Conservation (phyloP, 306 rosid species). For the Hylodesmum podocarpum region DNA sequence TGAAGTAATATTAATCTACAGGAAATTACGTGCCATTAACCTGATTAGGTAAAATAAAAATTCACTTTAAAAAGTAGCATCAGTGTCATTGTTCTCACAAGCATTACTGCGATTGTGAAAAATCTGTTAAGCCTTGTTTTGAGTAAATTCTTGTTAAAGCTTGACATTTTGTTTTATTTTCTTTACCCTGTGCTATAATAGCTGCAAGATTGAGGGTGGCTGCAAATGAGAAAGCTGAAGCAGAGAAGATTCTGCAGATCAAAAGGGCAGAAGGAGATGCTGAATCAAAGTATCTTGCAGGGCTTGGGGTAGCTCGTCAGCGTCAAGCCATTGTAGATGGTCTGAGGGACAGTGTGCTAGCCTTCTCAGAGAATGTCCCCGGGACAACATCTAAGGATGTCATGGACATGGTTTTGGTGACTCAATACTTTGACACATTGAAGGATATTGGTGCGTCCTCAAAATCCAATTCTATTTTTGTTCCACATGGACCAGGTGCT, state of each 20-base stretch:
- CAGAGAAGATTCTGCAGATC: constrained; percentile 82
- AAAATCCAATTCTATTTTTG: constrained; percentile 78
- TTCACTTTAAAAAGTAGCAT: neutral
- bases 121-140: constrained; percentile 3
- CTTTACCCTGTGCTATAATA: constrained; percentile 27
- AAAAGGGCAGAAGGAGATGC: constrained; percentile 94
- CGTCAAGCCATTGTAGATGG: constrained; percentile 96
- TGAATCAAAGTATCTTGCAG: constrained; percentile 81
- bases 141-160: neutral
- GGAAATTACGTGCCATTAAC: neutral
- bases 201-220: constrained; percentile 93
- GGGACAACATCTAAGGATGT: constrained; percentile 92
- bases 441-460: constrained; percentile 93
- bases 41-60: neutral
- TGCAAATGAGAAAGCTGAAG: constrained; percentile 89
- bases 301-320: constrained; percentile 89
- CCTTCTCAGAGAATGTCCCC: constrained; percentile 80
- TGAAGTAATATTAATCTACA: neutral
- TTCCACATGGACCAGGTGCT: constrained; percentile 98
- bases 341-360: constrained; percentile 87
- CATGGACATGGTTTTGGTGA: constrained; percentile 97
- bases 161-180: neutral
- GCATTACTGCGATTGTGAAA: neutral
- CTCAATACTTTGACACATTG: constrained; percentile 94
- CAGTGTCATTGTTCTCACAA: neutral